These are phyloP conservation scores for Tetrahymena thermophila DNA, from an alignment of 73 alveolate species.

Conservation along the genomic window DNA sequence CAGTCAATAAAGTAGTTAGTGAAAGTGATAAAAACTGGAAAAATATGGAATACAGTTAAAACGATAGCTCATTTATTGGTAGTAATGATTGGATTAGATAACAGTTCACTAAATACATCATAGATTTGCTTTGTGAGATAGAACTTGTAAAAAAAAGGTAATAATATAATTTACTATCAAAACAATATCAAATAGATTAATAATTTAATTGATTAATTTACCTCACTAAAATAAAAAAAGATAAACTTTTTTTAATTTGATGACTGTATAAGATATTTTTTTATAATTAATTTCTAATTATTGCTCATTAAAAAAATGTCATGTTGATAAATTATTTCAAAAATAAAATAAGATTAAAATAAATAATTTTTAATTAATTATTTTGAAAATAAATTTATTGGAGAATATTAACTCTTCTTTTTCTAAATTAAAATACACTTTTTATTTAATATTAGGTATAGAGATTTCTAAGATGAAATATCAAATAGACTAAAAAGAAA, in stretches of 20 bases:
- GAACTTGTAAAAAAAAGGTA: not conserved
- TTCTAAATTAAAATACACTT: not conserved
- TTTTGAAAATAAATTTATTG: too few relatives aligned
- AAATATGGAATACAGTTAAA: not conserved
- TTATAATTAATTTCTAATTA: too few relatives aligned
- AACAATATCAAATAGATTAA: too few relatives aligned
- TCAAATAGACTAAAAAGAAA: not conserved
- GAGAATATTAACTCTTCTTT: too few relatives aligned
- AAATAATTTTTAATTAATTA: too few relatives aligned
- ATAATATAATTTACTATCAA: not conserved
- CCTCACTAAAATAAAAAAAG: too few relatives aligned
- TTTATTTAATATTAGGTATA: not conserved
- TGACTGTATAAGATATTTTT: too few relatives aligned
- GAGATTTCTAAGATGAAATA: not conserved
- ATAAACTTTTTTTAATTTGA: too few relatives aligned
- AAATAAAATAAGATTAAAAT: too few relatives aligned
- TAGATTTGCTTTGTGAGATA: not conserved
- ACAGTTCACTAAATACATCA: not conserved
- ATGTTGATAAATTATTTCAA: too few relatives aligned
- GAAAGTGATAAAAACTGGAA: constrained; percentile 5
- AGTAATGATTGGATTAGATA: constrained; percentile 33
- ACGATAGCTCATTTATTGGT: constrained; percentile 21
- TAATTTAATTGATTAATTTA: too few relatives aligned
- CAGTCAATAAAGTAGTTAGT: not conserved
- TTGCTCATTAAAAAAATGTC: too few relatives aligned